Percentiles rank a stretch among this genome's conserved stretches.
These are phyloP conservation scores for Aureobasidium lini DNA, from an alignment of 2,329 filamentous ascomycete genomes.

Conservation along the genomic window DNA sequence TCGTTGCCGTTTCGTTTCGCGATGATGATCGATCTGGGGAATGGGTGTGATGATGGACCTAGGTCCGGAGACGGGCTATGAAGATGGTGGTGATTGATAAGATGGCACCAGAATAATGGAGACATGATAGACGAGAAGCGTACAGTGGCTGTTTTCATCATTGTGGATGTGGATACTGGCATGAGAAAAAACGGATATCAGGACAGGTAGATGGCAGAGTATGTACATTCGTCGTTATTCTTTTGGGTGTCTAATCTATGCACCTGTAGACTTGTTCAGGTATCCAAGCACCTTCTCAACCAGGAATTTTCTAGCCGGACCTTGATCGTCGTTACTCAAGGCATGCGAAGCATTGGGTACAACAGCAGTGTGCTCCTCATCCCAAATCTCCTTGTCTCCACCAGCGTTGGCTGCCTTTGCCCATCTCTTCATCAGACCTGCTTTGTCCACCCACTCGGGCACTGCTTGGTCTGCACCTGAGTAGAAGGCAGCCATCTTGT, in stretches of 20 bases:
- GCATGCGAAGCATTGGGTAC: constrained; percentile 44
- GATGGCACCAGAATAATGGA: neutral
- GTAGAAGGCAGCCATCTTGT: constrained; percentile 33
- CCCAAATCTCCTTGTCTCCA: constrained; percentile 35
- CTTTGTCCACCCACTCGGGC: constrained; percentile 38
- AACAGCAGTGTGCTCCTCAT: constrained; percentile 40
- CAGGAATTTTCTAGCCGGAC: constrained; percentile 27
- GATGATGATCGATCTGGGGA: neutral
- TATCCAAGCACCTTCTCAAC: constrained; percentile 18
- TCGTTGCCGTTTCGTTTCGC: too few species aligned
- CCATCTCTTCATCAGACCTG: constrained; percentile 37
- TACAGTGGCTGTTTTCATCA: too few species aligned
- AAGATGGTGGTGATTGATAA: neutral
- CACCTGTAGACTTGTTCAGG: constrained; percentile 8
- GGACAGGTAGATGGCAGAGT: neutral
- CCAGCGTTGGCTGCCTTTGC: constrained; percentile 32
- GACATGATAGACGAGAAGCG: too few species aligned
- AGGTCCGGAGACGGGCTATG: neutral
- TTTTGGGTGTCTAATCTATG: neutral
- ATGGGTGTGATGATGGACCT: neutral
- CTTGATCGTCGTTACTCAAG: constrained; percentile 42
- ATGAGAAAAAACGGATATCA: neutral
- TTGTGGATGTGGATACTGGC: too few species aligned
- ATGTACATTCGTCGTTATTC: neutral
- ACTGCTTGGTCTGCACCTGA: constrained; percentile 41